Evolutionary conservation across 495 filamentous ascomycete species (phyloP).

Genomic region (Emericellopsis terricola): DNA sequence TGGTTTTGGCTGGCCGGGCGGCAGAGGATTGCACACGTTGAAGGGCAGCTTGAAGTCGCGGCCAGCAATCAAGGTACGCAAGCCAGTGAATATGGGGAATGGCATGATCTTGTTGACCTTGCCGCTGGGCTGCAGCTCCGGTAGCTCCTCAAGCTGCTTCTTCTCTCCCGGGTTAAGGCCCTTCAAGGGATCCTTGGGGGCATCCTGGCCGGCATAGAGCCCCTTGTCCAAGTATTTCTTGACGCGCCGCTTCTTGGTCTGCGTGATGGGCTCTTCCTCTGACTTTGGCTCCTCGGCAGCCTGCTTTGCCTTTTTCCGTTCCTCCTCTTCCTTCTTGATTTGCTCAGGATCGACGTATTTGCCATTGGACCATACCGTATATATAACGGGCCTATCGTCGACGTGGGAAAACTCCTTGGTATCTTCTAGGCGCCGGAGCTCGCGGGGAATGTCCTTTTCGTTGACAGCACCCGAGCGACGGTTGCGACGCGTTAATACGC

Average conservation of each 20-base stretch:
- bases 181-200: slow-evolving; percentile 37
- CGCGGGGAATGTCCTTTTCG: slow-evolving; percentile 19
- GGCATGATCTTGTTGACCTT: slow-evolving; percentile 24
- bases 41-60: slow-evolving; percentile 80
- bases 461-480: slow-evolving; percentile 23
- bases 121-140: slow-evolving; percentile 23
- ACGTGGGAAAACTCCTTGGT: slow-evolving; percentile 35
- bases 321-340: slow-evolving; percentile 1
- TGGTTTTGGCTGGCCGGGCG: slow-evolving; percentile 72
- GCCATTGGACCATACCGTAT: slow-evolving; percentile 35
- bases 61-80: slow-evolving; percentile 39
- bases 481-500: slow-evolving; percentile 23
- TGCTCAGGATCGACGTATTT: slow-evolving; percentile 22
- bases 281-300: slow-evolving; percentile 22
- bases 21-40: slow-evolving; percentile 73
- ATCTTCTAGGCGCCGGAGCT: slow-evolving; percentile 29
- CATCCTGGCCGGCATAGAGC: slow-evolving; percentile 73
- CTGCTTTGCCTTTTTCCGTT: slow-evolving; percentile 25
- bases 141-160: slow-evolving; percentile 38
- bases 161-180: slow-evolving; percentile 37
- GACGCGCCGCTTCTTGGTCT: slow-evolving; percentile 23
- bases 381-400: slow-evolving; percentile 28
- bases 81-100: slow-evolving; percentile 23
- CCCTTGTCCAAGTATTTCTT: slow-evolving; percentile 71
- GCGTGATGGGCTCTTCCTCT: slow-evolving; percentile 11